Evolutionary conservation across 2,329 filamentous ascomycete genomes (phyloP).

Genomic region (Trichoderma sp.): DNA sequence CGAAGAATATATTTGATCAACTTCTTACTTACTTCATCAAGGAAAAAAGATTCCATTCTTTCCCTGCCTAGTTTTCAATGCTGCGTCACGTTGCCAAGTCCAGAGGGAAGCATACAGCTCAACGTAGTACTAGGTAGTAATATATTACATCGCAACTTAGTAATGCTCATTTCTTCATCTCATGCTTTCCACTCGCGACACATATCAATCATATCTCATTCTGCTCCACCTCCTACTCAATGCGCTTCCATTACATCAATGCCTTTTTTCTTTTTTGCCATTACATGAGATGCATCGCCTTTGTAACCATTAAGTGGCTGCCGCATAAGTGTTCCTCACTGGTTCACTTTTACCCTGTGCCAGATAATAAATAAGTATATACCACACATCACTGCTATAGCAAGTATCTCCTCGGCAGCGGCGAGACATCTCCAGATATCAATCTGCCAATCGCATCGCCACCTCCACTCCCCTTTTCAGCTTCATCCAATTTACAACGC

Average conservation of each 20-base stretch:
- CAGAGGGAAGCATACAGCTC: not conserved
- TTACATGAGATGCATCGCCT: constrained; percentile 2
- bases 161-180: not conserved
- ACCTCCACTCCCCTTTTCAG: not conserved
- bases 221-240: constrained; percentile 12
- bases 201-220: constrained; percentile 20
- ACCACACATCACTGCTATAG: constrained; percentile 22
- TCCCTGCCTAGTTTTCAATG: not conserved
- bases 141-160: not conserved
- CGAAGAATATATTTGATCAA: not conserved
- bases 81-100: not conserved
- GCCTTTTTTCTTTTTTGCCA: not conserved
- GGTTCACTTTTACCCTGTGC: constrained; percentile 16
- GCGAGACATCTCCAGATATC: not conserved
- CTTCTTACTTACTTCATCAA: not conserved
- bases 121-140: not conserved
- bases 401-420: constrained; percentile 1
- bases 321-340: not conserved
- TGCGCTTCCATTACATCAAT: constrained; percentile 9
- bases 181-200: not conserved
- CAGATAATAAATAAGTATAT: constrained; percentile 24
- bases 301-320: not conserved
- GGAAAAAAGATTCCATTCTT: not conserved
- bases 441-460: constrained; percentile 13
- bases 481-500: constrained; percentile 47